phyloP scores from a whole-genome alignment of 177 flowering plant species.

The Vitis hybrid region DNA sequence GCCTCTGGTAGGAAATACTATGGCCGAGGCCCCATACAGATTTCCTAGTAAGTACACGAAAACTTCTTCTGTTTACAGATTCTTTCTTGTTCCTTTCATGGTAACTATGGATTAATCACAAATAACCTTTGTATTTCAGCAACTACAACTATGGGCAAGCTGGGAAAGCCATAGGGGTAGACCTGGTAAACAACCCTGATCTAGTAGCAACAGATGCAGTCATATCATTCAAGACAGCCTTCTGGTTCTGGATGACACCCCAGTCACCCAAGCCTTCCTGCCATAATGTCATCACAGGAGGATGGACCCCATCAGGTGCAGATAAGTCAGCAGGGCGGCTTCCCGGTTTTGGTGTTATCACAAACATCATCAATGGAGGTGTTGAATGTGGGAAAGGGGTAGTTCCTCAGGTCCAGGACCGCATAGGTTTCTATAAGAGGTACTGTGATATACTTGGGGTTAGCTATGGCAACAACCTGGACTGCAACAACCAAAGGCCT shows the following conservation, averaged over 20 bases:
- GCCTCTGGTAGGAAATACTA: constrained; percentile 34
- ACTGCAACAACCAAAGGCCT: constrained; percentile 21
- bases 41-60: constrained; percentile 30
- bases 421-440: constrained; percentile 19
- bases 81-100: background rate
- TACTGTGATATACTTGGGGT: constrained; percentile 19
- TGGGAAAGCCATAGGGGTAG: constrained; percentile 24
- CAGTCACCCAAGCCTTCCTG: constrained; percentile 31
- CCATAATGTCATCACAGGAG: constrained; percentile 27
- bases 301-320: constrained; percentile 15
- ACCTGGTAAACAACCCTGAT: constrained; percentile 29
- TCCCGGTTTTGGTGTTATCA: constrained; percentile 22
- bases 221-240: constrained; percentile 34
- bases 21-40: constrained; percentile 55
- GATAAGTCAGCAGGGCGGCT: constrained; percentile 17
- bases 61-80: background rate
- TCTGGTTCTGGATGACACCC: constrained; percentile 43
- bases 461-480: constrained; percentile 19
- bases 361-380: constrained; percentile 34
- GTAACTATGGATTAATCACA: too few species aligned
- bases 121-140: constrained; percentile 2
- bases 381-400: constrained; percentile 28
- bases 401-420: background rate
- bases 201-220: constrained; percentile 21
- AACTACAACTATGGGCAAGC: constrained; percentile 34